Conservation (phyloP, 2,329 filamentous ascomycete species). For the Saccharata proteae region DNA sequence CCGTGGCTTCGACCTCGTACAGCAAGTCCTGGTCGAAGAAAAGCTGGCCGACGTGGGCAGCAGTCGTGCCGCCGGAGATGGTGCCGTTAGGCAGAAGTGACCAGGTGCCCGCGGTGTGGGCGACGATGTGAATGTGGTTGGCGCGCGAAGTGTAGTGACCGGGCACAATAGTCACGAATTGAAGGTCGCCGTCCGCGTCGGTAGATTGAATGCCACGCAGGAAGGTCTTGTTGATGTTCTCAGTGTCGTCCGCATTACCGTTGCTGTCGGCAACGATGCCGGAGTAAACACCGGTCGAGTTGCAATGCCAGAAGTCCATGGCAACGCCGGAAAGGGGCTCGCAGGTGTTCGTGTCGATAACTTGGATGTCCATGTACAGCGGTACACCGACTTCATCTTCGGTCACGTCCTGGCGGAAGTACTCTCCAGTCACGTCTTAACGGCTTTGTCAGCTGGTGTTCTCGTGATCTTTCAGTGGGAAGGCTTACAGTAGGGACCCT, state of each 20-base stretch:
- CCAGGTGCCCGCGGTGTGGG: slow-evolving; percentile 24
- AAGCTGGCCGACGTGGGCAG: slow-evolving; percentile 51
- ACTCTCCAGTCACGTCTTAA: slow-evolving; percentile 35
- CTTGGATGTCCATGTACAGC: slow-evolving; percentile 40
- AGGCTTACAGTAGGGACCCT: slow-evolving; percentile 21
- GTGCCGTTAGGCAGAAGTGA: slow-evolving; percentile 37
- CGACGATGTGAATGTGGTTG: slow-evolving; percentile 26
- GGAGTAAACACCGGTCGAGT: slow-evolving; percentile 29
- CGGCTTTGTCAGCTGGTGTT: neutral
- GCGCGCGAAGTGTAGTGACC: slow-evolving; percentile 32
- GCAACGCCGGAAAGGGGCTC: slow-evolving; percentile 36
- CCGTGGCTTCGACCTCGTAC: slow-evolving; percentile 34
- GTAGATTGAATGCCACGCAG: slow-evolving; percentile 37
- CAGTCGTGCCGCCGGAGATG: slow-evolving; percentile 34
- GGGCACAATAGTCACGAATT: slow-evolving; percentile 37
- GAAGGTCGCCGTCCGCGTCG: slow-evolving; percentile 35
- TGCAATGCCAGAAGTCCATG: slow-evolving; percentile 43
- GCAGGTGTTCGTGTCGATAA: slow-evolving; percentile 44
- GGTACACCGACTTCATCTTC: slow-evolving; percentile 38
- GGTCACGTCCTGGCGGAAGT: slow-evolving; percentile 36
- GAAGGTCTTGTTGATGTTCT: slow-evolving; percentile 26
- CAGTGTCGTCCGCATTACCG: slow-evolving; percentile 25
- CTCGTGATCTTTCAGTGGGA: neutral
- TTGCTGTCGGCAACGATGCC: slow-evolving; percentile 31
- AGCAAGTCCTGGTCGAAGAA: slow-evolving; percentile 53